These are phyloP conservation scores for Fomitopsis pulvina DNA, from an alignment of 768 basidiomycete species.

Conservation along the genomic window DNA sequence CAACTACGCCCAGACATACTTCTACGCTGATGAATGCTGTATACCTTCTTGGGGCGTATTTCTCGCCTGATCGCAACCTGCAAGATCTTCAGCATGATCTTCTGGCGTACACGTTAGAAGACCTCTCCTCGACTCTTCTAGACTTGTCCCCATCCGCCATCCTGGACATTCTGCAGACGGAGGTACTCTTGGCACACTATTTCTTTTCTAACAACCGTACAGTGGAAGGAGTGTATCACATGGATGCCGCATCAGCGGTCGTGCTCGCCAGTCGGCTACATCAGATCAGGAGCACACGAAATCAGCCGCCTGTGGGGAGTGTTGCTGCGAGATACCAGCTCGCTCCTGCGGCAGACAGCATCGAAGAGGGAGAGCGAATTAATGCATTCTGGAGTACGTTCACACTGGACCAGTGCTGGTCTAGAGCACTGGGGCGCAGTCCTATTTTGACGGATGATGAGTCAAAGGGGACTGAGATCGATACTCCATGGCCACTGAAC, in stretches of 20 bases:
- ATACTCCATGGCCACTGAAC: conserved; percentile 33
- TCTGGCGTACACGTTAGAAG: conserved; percentile 41
- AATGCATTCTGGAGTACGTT: conserved; percentile 62
- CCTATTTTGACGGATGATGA: conserved; percentile 51
- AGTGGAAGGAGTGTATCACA: conserved; percentile 50
- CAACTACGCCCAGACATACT: conserved; percentile 29
- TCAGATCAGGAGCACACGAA: conserved; percentile 22
- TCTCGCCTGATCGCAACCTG: conserved; percentile 19
- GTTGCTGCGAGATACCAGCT: conserved; percentile 16
- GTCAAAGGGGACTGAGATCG: conserved; percentile 29
- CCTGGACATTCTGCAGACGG: conserved; percentile 23
- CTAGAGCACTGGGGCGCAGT: conserved; percentile 46
- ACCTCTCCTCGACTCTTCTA: conserved; percentile 33
- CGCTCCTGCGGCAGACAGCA: conserved; percentile 24
- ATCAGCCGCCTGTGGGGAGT: not conserved
- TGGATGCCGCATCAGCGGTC: conserved; percentile 37
- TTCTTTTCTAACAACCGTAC: conserved; percentile 55
- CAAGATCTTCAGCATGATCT: conserved; percentile 31
- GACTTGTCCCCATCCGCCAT: conserved; percentile 30
- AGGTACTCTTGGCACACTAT: conserved; percentile 58
- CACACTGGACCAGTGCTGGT: conserved; percentile 49
- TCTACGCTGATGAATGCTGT: conserved; percentile 38
- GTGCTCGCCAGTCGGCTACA: conserved; percentile 21
- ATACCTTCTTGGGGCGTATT: conserved; percentile 25
- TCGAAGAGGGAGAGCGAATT: conserved; percentile 62